Evolutionary conservation across 768 basidiomycete genomes (phyloP).

Genomic region (Boletus fagicola): DNA sequence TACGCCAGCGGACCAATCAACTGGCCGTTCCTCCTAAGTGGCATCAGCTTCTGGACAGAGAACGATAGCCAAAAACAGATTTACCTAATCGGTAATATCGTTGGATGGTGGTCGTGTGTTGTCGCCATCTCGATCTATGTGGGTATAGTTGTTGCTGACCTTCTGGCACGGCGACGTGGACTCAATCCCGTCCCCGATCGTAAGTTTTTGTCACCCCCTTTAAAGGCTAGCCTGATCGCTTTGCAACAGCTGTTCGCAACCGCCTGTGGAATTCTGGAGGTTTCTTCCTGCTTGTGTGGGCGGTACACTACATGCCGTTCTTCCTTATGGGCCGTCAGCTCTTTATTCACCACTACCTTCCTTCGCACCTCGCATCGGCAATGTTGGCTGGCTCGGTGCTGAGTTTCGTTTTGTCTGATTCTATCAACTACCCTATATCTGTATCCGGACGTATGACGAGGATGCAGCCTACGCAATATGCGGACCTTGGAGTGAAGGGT

Average conservation of each 20-base stretch:
- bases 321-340: constrained; percentile 97
- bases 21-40: constrained; percentile 95
- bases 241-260: constrained; percentile 74
- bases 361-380: constrained; percentile 91
- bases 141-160: constrained; percentile 87
- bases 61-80: constrained; percentile 85
- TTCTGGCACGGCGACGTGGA: constrained; percentile 82
- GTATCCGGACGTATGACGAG: constrained; percentile 66
- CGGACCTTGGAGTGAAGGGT: constrained; percentile 78
- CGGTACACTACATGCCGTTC: constrained; percentile 94
- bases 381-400: constrained; percentile 90
- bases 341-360: constrained; percentile 97
- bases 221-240: background rate
- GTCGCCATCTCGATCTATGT: constrained; percentile 83
- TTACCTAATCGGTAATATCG: constrained; percentile 91
- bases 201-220: constrained; percentile 42
- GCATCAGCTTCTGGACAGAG: constrained; percentile 99
- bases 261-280: constrained; percentile 94
- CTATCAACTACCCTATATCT: constrained; percentile 89
- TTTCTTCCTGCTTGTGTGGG: constrained; percentile 95
- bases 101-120: constrained; percentile 94
- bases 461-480: constrained; percentile 49
- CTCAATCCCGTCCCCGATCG: constrained; percentile 84
- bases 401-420: constrained; percentile 86
- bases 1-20: constrained; percentile 95